Percentiles rank a stretch among this genome's conserved stretches.
phyloP scores from a whole-genome alignment of 2,329 filamentous ascomycete species.

The Nothomitra cinnamomea region DNA sequence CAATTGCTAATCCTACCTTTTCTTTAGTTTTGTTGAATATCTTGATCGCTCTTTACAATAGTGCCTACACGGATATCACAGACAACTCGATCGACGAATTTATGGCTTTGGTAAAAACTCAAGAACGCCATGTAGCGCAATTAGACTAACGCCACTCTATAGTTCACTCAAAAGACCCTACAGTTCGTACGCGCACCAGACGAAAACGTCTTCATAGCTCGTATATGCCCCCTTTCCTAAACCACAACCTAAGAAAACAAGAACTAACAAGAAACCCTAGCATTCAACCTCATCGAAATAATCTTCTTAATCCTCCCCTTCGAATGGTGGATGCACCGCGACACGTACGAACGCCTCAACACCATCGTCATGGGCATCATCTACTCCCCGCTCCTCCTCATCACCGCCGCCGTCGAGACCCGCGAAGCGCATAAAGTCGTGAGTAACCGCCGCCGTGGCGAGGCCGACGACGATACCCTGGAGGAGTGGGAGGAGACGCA shows the following conservation, averaged over 20 bases:
- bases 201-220: constrained; percentile 95
- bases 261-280: constrained; percentile 13
- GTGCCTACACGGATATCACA: constrained; percentile 87
- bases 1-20: not conserved
- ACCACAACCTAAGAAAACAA: not conserved
- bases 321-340: constrained; percentile 85
- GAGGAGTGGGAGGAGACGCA: constrained; percentile 85
- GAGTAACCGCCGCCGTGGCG: constrained; percentile 59
- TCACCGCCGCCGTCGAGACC: constrained; percentile 59
- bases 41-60: constrained; percentile 93
- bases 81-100: constrained; percentile 89
- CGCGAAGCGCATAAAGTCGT: constrained; percentile 48
- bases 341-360: constrained; percentile 64
- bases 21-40: constrained; percentile 66
- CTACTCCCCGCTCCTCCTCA: constrained; percentile 67
- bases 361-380: constrained; percentile 73
- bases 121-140: not conserved
- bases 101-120: constrained; percentile 44
- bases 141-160: not conserved
- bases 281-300: constrained; percentile 86
- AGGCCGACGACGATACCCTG: constrained; percentile 73
- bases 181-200: constrained; percentile 93
- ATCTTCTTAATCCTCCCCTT: constrained; percentile 61
- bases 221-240: constrained; percentile 14
- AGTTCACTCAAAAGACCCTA: constrained; percentile 82